A percentile compares a stretch with the other conserved stretches of the same genome.
Evolutionary conservation across 345 rosid genomes (phyloP).

Genomic region (Eucalyptus marginata): DNA sequence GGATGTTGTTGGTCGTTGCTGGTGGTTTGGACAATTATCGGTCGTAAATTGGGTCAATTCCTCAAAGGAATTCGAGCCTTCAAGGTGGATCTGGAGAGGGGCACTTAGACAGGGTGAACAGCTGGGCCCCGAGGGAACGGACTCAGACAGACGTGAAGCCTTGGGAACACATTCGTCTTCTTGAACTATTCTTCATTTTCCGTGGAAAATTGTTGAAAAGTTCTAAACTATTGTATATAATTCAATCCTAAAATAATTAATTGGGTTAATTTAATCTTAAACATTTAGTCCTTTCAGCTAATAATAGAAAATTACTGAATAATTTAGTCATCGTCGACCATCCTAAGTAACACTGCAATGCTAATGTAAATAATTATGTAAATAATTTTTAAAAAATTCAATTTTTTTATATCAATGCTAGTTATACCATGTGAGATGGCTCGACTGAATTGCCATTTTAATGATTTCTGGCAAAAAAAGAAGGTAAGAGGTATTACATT

Average conservation of each 20-base stretch:
- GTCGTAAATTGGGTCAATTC: neutral
- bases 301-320: no score
- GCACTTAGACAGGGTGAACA: neutral
- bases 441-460: rapidly evolving
- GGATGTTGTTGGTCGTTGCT: neutral
- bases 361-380: no score
- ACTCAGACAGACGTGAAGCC: no score
- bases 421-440: no score
- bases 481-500: no score
- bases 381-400: no score
- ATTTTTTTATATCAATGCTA: no score
- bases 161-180: neutral
- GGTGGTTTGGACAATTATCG: neutral
- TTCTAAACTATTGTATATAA: neutral
- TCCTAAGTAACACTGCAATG: rapidly evolving
- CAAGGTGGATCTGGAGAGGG: neutral
- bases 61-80: neutral
- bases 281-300: no score
- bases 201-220: neutral
- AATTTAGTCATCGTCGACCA: rapidly evolving
- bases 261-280: no score
- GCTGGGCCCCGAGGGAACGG: neutral
- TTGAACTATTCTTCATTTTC: neutral
- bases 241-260: neutral
- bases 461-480: rapidly evolving